Conservation (phyloP, 768 basidiomycete genomes). For the Mycena albidolilacea region DNA sequence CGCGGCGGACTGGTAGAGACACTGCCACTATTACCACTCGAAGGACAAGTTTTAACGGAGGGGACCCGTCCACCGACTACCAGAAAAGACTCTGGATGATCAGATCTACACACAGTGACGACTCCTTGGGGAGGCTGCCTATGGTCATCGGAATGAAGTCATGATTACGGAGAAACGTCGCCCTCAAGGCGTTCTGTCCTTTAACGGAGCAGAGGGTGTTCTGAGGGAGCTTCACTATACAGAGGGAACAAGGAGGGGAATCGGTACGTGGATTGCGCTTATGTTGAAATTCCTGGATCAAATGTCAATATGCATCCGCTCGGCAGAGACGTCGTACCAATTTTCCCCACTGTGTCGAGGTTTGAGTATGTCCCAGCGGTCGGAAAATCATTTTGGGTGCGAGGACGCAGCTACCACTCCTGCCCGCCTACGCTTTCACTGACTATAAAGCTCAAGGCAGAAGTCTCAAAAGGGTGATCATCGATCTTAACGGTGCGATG, state of each 20-base stretch:
- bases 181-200: not conserved
- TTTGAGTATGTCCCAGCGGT: not conserved
- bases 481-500: not conserved
- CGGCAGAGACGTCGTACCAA: not conserved
- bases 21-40: not conserved
- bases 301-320: not conserved
- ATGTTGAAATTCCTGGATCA: not conserved
- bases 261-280: not conserved
- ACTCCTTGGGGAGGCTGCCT: too few species aligned
- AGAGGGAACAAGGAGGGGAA: not conserved
- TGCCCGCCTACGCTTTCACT: conserved; percentile 3
- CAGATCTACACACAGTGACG: not conserved
- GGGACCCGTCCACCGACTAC: not conserved
- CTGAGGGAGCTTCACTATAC: not conserved
- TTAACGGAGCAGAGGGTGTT: conserved; percentile 5
- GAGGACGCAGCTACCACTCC: not conserved
- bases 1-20: not conserved
- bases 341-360: not conserved
- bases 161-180: not conserved
- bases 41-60: not conserved
- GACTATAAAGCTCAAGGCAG: conserved; percentile 10
- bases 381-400: not conserved
- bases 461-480: not conserved
- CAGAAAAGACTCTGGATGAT: not conserved
- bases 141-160: not conserved